Evolutionary conservation across 2,329 filamentous ascomycete species (phyloP).

Genomic region (Colletotrichum zoysiae): DNA sequence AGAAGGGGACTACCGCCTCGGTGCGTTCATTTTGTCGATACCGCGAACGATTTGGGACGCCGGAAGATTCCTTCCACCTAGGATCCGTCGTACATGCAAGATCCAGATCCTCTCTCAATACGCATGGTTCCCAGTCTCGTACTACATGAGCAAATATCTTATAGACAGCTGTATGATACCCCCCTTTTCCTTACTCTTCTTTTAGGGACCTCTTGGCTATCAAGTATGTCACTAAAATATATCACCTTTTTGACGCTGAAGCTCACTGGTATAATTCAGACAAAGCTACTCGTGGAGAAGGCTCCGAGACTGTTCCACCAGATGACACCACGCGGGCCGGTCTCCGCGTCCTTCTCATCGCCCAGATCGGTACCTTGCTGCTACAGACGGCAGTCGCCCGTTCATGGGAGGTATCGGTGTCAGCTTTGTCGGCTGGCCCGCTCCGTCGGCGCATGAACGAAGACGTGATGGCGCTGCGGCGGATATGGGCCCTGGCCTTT

Average conservation of each 20-base stretch:
- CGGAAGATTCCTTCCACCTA: neutral
- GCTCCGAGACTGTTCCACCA: neutral
- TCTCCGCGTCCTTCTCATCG: slow-evolving; percentile 16
- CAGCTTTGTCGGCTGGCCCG: neutral
- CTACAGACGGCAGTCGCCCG: slow-evolving; percentile 4
- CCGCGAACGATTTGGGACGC: neutral
- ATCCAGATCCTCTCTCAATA: slow-evolving; percentile 13
- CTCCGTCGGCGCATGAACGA: slow-evolving; percentile 7
- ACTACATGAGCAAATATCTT: slow-evolving; percentile 15
- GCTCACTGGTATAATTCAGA: neutral
- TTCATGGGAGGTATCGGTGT: slow-evolving; percentile 3
- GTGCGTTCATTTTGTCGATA: neutral
- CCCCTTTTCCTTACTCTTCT: no score
- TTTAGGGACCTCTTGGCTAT: no score
- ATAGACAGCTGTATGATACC: slow-evolving; percentile 1
- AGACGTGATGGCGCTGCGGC: slow-evolving; percentile 12
- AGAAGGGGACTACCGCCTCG: no score
- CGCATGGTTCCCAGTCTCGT: slow-evolving; percentile 16
- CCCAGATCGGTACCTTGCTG: neutral
- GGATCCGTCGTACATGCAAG: slow-evolving; percentile 9
- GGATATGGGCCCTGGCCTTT: slow-evolving; percentile 15
- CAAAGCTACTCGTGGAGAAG: neutral
- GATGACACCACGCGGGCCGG: neutral
- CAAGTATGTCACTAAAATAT: no score
- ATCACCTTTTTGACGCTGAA: no score